These are phyloP conservation scores for Asterophora parasitica DNA, from an alignment of 768 basidiomycete genomes.

Conservation along the genomic window DNA sequence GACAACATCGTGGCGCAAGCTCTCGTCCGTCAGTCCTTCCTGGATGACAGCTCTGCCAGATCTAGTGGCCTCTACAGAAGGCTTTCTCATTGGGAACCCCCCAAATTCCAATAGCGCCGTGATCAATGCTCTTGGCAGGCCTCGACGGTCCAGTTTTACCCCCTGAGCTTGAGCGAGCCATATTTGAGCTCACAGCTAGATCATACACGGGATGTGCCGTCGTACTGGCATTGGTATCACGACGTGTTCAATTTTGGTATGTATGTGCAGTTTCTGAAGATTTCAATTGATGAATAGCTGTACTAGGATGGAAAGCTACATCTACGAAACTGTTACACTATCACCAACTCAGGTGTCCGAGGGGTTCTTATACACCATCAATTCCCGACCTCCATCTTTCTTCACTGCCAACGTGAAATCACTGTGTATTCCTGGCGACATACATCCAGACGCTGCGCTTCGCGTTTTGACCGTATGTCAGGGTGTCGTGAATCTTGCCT, in stretches of 20 bases:
- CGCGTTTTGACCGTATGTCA: constrained; percentile 20
- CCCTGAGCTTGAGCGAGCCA: constrained; percentile 22
- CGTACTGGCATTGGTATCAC: constrained; percentile 17
- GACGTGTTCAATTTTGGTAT: constrained; percentile 21
- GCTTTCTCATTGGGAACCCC: not conserved
- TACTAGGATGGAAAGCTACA: constrained; percentile 20
- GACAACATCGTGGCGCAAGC: too few species aligned
- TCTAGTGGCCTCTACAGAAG: not conserved
- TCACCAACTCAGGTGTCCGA: constrained; percentile 12
- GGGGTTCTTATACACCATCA: constrained; percentile 17
- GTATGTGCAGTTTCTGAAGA: not conserved
- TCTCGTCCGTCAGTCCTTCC: not conserved
- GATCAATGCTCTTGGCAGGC: not conserved
- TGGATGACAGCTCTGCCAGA: not conserved
- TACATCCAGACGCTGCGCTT: constrained; percentile 11
- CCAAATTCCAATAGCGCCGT: not conserved
- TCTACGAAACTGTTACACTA: constrained; percentile 22
- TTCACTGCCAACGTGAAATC: constrained; percentile 22
- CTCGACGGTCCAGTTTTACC: constrained; percentile 14
- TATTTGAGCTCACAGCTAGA: constrained; percentile 22
- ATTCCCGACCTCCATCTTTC: constrained; percentile 16
- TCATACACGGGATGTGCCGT: constrained; percentile 14
- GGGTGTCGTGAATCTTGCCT: constrained; percentile 22
- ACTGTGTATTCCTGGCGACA: constrained; percentile 23
- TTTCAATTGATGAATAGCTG: not conserved